Evolutionary conservation across 768 basidiomycete genomes (phyloP).

Genomic region (Peribolospora baueri): DNA sequence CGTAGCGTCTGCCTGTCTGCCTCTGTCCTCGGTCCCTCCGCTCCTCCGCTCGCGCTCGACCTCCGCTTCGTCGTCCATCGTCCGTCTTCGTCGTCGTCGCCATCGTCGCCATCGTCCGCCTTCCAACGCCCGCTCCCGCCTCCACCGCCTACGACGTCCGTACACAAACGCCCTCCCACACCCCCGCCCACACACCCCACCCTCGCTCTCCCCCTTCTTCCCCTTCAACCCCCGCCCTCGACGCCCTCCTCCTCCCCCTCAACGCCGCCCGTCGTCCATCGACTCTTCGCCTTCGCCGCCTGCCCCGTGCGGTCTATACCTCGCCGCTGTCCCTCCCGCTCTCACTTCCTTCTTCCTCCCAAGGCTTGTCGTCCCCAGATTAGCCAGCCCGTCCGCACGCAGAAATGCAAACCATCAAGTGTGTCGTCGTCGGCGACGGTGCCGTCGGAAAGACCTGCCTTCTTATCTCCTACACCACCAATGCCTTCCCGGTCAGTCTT

Average conservation of each 20-base stretch:
- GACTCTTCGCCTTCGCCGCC: not conserved
- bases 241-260: not conserved
- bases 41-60: not conserved
- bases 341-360: not conserved
- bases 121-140: too few species aligned
- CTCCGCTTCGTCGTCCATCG: not conserved
- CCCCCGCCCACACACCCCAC: not conserved
- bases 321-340: not conserved
- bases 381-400: not conserved
- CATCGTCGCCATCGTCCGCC: too few species aligned
- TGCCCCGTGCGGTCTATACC: not conserved
- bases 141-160: too few species aligned
- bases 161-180: too few species aligned
- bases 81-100: too few species aligned
- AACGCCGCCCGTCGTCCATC: not conserved
- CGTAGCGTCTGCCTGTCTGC: not conserved
- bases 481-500: slow-evolving; percentile 49
- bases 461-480: slow-evolving; percentile 96
- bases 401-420: slow-evolving; percentile 21
- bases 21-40: not conserved
- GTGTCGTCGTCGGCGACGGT: slow-evolving; percentile 24
- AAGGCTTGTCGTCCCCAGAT: too few species aligned
- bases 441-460: slow-evolving; percentile 59
- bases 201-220: not conserved
- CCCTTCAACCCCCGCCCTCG: not conserved